Conservation (phyloP, 306 rosid species). For the Vigna angularis region DNA sequence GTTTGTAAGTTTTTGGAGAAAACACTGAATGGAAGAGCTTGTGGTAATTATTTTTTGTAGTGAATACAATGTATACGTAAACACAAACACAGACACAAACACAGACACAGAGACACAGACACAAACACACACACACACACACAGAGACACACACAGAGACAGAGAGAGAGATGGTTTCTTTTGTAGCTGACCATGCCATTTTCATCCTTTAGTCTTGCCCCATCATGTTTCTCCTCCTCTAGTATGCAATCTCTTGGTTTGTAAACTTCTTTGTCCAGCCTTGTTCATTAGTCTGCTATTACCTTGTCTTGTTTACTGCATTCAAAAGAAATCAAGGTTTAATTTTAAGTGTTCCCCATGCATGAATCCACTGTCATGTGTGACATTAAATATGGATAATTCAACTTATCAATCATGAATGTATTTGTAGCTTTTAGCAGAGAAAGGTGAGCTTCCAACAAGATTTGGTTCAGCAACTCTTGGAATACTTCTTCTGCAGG, state of each 20-base stretch:
- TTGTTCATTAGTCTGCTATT: constrained; percentile 9
- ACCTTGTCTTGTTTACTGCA: background rate
- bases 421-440: constrained; percentile 91
- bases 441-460: constrained; percentile 98
- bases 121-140: too few relatives aligned
- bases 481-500: constrained; percentile 98
- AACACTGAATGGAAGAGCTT: constrained; percentile 22
- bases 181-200: background rate
- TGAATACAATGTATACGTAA: background rate
- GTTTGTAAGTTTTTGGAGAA: constrained; percentile 4
- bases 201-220: background rate
- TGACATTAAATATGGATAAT: constrained; percentile 33
- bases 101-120: too few relatives aligned
- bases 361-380: constrained; percentile 24
- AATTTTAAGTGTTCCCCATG: background rate
- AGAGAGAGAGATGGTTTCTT: background rate
- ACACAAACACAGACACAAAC: background rate
- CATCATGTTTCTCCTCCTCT: constrained; percentile 1
- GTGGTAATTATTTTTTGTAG: constrained; percentile 21
- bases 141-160: background rate
- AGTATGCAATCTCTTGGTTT: background rate
- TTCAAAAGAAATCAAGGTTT: constrained; percentile 20
- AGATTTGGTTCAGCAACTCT: constrained; percentile 97
- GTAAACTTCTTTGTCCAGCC: constrained; percentile 18
- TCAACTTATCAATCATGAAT: constrained; percentile 51